These are phyloP conservation scores for Emergomyces orientalis DNA, from an alignment of 2,329 filamentous ascomycete genomes.

Conservation along the genomic window DNA sequence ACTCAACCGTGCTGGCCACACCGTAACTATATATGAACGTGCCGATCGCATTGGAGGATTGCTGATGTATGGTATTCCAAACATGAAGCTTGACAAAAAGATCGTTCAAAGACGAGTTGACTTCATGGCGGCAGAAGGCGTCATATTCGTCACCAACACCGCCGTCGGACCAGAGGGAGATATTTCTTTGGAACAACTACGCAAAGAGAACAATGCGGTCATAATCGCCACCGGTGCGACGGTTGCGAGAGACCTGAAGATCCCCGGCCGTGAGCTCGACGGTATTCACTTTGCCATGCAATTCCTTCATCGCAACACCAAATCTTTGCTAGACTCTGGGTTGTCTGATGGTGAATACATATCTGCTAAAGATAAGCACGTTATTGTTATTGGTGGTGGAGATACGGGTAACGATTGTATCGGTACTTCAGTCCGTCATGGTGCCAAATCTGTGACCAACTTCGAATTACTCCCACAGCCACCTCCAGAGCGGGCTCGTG, in stretches of 20 bases:
- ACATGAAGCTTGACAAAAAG: constrained; percentile 99
- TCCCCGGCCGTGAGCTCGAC: constrained; percentile 76
- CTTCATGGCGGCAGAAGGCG: constrained; percentile 83
- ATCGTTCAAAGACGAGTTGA: constrained; percentile 91
- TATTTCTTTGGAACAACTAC: constrained; percentile 60
- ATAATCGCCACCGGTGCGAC: constrained; percentile 89
- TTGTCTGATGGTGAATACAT: constrained; percentile 79
- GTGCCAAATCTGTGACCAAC: constrained; percentile 91
- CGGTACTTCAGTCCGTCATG: constrained; percentile 89
- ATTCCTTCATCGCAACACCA: constrained; percentile 95
- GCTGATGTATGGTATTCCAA: constrained; percentile 96
- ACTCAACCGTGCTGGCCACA: constrained; percentile 84
- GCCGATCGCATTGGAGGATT: constrained; percentile 83
- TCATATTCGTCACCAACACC: constrained; percentile 70
- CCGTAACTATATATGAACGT: constrained; percentile 84
- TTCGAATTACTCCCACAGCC: constrained; percentile 93
- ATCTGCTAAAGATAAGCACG: constrained; percentile 89
- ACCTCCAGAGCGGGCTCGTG: constrained; percentile 75
- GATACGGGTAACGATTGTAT: constrained; percentile 98
- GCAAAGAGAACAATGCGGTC: constrained; percentile 67
- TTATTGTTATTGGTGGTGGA: constrained; percentile 93
- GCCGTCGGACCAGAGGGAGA: constrained; percentile 67
- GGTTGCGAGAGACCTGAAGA: constrained; percentile 83
- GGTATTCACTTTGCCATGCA: constrained; percentile 97
- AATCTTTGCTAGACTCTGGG: constrained; percentile 88